Evolutionary conservation across 805 yeast genomes (phyloP).

Genomic region (Lachancea quebecensis): DNA sequence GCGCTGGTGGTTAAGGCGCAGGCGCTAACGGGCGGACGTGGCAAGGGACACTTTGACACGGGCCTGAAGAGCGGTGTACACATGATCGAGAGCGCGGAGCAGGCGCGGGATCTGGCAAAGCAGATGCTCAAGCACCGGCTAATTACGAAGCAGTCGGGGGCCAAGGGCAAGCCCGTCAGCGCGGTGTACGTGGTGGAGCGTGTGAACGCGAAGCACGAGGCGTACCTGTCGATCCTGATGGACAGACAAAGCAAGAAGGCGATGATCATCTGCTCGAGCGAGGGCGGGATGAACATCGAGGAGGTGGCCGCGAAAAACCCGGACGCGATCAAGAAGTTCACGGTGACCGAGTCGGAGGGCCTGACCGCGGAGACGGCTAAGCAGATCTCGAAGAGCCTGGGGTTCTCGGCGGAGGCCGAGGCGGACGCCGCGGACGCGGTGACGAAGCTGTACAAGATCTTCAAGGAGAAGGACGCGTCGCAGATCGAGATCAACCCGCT

Average conservation of each 20-base stretch:
- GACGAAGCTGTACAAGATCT: constrained; percentile 81
- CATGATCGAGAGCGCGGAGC: constrained; percentile 75
- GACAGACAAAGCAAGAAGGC: constrained; percentile 90
- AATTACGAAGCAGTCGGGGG: constrained; percentile 97
- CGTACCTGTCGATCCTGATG: constrained; percentile 88
- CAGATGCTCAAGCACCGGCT: constrained; percentile 90
- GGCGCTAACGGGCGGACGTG: constrained; percentile 99
- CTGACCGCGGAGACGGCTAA: constrained; percentile 71
- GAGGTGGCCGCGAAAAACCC: constrained; percentile 94
- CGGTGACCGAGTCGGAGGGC: constrained; percentile 70
- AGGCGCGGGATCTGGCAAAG: constrained; percentile 77
- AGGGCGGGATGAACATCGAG: constrained; percentile 99
- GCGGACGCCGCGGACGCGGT: constrained; percentile 85
- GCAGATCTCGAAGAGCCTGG: constrained; percentile 71
- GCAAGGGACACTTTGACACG: constrained; percentile 95
- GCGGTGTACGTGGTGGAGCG: constrained; percentile 95
- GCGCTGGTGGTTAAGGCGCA: constrained; percentile 95
- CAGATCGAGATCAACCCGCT: constrained; percentile 98
- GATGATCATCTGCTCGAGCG: constrained; percentile 88
- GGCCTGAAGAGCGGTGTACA: constrained; percentile 97
- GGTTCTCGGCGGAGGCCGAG: constrained; percentile 70
- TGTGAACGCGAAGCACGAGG: constrained; percentile 89
- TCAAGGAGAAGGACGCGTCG: constrained; percentile 88
- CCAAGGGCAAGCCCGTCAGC: constrained; percentile 93
- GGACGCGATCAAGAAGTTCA: constrained; percentile 81